Conservation (phyloP, 306 rosid species). For the Carpinus viminea region DNA sequence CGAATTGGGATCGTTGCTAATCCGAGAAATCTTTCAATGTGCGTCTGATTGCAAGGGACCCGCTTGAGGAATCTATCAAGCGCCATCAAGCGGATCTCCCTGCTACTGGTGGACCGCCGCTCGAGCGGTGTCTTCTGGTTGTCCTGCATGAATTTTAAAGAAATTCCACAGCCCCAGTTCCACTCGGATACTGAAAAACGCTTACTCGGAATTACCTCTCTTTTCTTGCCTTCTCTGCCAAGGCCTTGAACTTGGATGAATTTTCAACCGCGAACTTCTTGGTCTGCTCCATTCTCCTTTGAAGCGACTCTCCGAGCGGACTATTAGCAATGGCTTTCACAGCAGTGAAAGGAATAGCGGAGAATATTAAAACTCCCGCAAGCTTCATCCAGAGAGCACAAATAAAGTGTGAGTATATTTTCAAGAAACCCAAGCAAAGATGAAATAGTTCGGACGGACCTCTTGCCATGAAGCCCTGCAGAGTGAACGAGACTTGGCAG, state of each 20-base stretch:
- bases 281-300: slow-evolving; percentile 54
- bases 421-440: neutral
- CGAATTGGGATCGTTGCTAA: too few species aligned
- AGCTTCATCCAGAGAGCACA: slow-evolving; percentile 42
- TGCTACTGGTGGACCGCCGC: too few species aligned
- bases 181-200: slow-evolving; percentile 1
- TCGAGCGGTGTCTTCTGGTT: too few species aligned
- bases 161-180: neutral
- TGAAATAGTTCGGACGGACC: slow-evolving; percentile 41
- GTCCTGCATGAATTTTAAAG: neutral
- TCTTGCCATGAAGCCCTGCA: slow-evolving; percentile 90
- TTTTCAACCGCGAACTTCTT: slow-evolving; percentile 53
- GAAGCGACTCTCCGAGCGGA: slow-evolving; percentile 81
- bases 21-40: too few species aligned
- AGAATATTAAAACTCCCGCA: slow-evolving; percentile 80
- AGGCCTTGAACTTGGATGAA: slow-evolving; percentile 58
- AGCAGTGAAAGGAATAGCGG: slow-evolving; percentile 88
- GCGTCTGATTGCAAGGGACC: too few species aligned
- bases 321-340: slow-evolving; percentile 91
- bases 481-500: slow-evolving; percentile 20
- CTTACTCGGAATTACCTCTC: slow-evolving; percentile 61
- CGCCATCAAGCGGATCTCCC: too few species aligned
- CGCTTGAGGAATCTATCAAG: too few species aligned
- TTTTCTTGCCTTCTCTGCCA: slow-evolving; percentile 56
- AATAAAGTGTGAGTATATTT: neutral